Conservation (phyloP, 371 early-diverging fungal genomes). For the Mucor lusitanicus region DNA sequence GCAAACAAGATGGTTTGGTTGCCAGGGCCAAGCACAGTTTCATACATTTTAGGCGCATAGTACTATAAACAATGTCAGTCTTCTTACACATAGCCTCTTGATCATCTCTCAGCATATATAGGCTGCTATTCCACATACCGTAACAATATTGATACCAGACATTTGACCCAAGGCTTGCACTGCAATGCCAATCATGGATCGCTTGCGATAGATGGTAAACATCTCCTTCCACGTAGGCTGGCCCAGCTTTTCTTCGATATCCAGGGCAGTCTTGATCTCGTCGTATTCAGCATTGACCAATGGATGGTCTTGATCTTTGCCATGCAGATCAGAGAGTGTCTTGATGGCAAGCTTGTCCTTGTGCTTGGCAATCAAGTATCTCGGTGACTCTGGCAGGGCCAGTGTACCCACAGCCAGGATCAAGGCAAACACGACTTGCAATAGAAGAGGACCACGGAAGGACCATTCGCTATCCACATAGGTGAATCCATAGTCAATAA, state of each 20-base stretch:
- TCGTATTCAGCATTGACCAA: constrained; percentile 69
- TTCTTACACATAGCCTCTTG: no score
- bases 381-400: constrained; percentile 56
- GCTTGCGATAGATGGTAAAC: constrained; percentile 49
- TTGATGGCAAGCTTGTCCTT: constrained; percentile 55
- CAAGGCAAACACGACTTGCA: constrained; percentile 48
- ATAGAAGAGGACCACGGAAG: constrained; percentile 45
- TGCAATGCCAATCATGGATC: constrained; percentile 65
- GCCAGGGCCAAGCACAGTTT: constrained; percentile 47
- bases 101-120: no score
- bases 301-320: constrained; percentile 47
- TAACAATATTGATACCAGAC: constrained; percentile 73
- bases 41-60: constrained; percentile 72
- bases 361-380: constrained; percentile 48
- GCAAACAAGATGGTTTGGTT: constrained; percentile 35
- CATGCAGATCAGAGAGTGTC: constrained; percentile 74
- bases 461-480: constrained; percentile 34
- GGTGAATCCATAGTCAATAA: constrained; percentile 43
- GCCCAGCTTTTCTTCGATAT: constrained; percentile 67
- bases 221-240: constrained; percentile 74
- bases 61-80: no score
- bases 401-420: constrained; percentile 47
- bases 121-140: constrained; percentile 29
- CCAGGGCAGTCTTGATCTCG: constrained; percentile 69
- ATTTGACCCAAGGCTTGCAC: constrained; percentile 68